Base-by-base conservation (phyloP, 768 basidiomycete genomes). In the Boletellus ananiceps region DNA sequence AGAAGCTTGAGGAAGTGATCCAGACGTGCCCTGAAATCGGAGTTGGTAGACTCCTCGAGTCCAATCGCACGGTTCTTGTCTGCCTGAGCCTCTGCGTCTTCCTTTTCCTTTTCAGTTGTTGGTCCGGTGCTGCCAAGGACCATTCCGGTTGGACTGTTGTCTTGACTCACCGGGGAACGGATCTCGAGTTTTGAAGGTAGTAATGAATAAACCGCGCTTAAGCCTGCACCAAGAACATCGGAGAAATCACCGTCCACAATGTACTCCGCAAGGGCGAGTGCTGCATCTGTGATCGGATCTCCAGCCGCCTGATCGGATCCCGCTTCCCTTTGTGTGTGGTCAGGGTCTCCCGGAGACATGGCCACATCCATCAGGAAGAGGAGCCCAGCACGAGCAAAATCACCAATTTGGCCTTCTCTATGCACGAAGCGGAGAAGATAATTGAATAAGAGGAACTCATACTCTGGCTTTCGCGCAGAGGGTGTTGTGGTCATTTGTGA, bases 221-320 rank as follows among this genome's bases (percentile, higher is more conserved):
- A 66, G 14, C 93, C 93, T 3, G 95, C 95, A 15, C 86, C 92
- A 40, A 98, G 80, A 11, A 98, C 95, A 55, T 97, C 93, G n/a
- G 93, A 91, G 65, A 96, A 95, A 68, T 97, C 95, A n/a, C 93
- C 91, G 60, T 95, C 91, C 15, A 96, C 78, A 44, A 97, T 89
- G 63, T 92, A 96, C 63, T 94, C 92, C 16, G 91, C 91, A 34
- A 98, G 73, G 8, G 90, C 88, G 37, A 94, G 74, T 1, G 88
- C 87, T 1, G 92, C 90, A 61, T 93, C 92, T 27, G 80, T 81
- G 36, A 91, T 79, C 3, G 93, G 85, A 63, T 95, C 91, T 16
- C 64, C 55, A 18, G 40, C 21, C 2, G 21, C 16, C 8, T 56
- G 45, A 19, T 60, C 56, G 16, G 59, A 41, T 4, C 59, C 58